Evolutionary conservation across 2,329 filamentous ascomycete species (phyloP), one percentile per base, ranked within the genome.

Genomic region (Cladosporium sp.): DNA sequence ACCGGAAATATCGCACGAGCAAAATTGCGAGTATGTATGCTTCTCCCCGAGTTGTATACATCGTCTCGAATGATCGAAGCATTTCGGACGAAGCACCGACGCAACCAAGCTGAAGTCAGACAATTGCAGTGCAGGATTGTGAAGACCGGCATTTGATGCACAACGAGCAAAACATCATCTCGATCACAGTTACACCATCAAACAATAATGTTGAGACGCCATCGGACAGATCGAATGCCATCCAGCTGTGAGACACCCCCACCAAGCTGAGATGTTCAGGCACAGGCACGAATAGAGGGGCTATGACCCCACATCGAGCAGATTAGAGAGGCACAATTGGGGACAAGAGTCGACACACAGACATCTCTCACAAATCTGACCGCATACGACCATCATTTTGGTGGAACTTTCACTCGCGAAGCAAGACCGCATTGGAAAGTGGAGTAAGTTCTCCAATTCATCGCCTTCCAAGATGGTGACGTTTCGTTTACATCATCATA

Each of bases 401-500:
- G 48, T 28, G 48, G 34, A 25, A 51, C n/a, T 22, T 39, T 13
- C 15, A 17, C 15, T 36, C 45, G 52, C 52, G 52, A 55, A 55
- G 52, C 47, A 32, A 47, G 32, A 32, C 52, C 52, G 52, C 40
- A 44, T 19, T 32, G 40, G 13, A 55, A 37, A 47, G 52, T 45
- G 50, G 50, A 47, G 52, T 28, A 28, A 42, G 19, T 10, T 45
- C 25, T 39, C 34, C 12, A 25, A 8, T 34, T 44, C 25, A 53
- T 42, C 37, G 36, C 15, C 20, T 20, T 45, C 20, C 15, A 32
- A 17, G 24, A 15, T 42, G 36, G 52, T 55, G 52, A 45, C 52
- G 52, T 36, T 15, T 35, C 32, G 52, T 55, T 25, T 44, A 47
- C 39, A 55, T 55, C 52, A 55, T 37, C 40, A 55, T n/a, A 45